Evolutionary conservation across 176 grass and related monocot species (phyloP), one percentile per base, ranked within the genome.

Genomic region (Oryza rufipogon): DNA sequence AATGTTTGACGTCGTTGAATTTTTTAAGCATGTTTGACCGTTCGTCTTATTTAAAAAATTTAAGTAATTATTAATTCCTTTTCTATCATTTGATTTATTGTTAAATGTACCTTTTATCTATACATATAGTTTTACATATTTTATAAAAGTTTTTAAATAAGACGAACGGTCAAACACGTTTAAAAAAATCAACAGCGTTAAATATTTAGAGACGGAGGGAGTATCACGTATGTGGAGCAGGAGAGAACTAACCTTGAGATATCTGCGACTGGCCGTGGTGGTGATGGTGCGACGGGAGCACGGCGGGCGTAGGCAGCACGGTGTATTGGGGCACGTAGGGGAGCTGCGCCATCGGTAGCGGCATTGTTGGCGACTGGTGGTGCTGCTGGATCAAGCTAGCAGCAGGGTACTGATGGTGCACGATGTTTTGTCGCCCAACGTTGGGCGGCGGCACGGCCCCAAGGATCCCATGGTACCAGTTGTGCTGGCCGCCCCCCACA

Each of bases 191-290:
- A 30, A 30, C 28, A 1, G 28, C 28, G 28, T 30, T 1, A 30
- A 30, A 30, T 30, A 30, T 30, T 30, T 30, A 30, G 28, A 1
- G 28, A 30, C 28, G 28, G 28, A 30, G 0, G 28, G 28, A 30
- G 28, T 30, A 30, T 30, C 9, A 12, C 19, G 74, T 38, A 20
- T 51, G 20, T 20, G 17, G 15, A 6, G 17, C 5, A 17, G 17
- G 52, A 19, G 58, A 9, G 58, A 11, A 81, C 85, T 81, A 23
- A 87, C 85, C 85, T 34, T 64, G 64, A 15, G 76, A 19, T 36
- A 22, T 60, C 41, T 81, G 79, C 45, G 83, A 81, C 54, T 89
- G 83, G 7, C 4, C 42, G 73, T 32, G 26, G 78, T 77, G 49
- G 78, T 77, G 49, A 16, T 74, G 70, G 30, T 70, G 33, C 17